Conservation (phyloP, 2,329 filamentous ascomycete genomes). For the Fusarium succisae region DNA sequence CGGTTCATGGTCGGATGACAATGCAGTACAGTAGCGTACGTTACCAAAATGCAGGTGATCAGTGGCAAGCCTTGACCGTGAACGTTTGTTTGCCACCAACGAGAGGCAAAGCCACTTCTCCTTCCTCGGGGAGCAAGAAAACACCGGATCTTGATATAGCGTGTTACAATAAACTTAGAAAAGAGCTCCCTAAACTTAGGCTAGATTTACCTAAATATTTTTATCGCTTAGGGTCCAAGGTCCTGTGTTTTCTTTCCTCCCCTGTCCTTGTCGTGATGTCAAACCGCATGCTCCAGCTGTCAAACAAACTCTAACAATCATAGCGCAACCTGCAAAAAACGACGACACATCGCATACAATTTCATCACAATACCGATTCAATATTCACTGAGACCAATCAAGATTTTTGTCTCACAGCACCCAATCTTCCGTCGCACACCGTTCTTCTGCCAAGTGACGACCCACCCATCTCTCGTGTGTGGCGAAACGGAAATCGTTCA, state of each 20-base stretch:
- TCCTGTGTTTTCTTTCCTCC: too few relatives aligned
- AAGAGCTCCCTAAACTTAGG: too few relatives aligned
- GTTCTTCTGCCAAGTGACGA: constrained; percentile 6
- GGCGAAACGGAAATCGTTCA: constrained; percentile 17
- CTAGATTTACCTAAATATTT: too few relatives aligned
- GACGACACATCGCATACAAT: background rate
- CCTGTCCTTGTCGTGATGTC: background rate
- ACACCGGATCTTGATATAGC: too few relatives aligned
- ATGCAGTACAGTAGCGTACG: background rate
- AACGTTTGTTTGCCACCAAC: background rate
- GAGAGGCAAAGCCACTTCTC: background rate
- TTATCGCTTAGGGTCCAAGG: too few relatives aligned
- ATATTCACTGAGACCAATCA: background rate
- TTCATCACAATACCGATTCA: background rate
- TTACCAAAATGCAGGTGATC: background rate
- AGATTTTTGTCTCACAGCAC: background rate
- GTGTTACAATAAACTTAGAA: too few relatives aligned
- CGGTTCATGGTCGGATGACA: background rate
- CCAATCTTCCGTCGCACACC: constrained; percentile 9
- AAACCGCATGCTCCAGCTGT: background rate
- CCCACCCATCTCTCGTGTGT: background rate
- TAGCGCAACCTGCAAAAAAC: background rate
- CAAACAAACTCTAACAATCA: constrained; percentile 12
- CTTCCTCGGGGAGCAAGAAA: too few relatives aligned
- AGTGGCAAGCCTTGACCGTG: background rate